These are phyloP conservation scores for Solanum chmielewskii DNA, from an alignment of 257 asterid species.

Conservation along the genomic window DNA sequence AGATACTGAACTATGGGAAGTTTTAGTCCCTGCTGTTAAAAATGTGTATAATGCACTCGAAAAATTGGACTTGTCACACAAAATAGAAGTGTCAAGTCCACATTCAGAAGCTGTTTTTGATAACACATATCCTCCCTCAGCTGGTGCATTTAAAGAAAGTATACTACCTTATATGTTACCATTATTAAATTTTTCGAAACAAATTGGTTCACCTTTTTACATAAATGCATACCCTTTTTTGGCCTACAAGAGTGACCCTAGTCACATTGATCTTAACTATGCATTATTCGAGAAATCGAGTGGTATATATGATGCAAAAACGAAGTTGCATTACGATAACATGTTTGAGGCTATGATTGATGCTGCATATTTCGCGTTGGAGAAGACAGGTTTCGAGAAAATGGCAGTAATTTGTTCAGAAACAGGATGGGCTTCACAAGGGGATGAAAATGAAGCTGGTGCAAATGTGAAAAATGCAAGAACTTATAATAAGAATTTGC, in stretches of 20 bases:
- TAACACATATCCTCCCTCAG: conserved; percentile 58
- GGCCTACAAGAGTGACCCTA: conserved; percentile 58
- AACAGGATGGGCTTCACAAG: conserved; percentile 80
- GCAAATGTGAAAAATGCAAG: conserved; percentile 48
- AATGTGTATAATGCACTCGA: conserved; percentile 62
- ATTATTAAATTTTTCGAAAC: conserved; percentile 47
- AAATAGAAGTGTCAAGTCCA: conserved; percentile 72
- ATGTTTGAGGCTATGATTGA: conserved; percentile 82
- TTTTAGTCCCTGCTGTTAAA: conserved; percentile 54
- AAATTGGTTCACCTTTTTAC: conserved; percentile 64
- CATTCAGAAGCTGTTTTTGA: conserved; percentile 73
- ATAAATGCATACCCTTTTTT: conserved; percentile 76
- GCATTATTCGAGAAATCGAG: conserved; percentile 31
- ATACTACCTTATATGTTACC: conserved; percentile 68
- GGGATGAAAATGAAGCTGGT: conserved; percentile 58
- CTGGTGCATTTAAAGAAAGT: conserved; percentile 64
- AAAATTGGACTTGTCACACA: conserved; percentile 14
- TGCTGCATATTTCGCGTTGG: conserved; percentile 64
- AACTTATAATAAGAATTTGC: conserved; percentile 42
- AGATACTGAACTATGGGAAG: conserved; percentile 54
- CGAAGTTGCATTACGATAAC: conserved; percentile 60
- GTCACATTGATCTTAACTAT: conserved; percentile 49
- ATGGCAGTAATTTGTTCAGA: conserved; percentile 83
- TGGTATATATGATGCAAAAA: conserved; percentile 45
- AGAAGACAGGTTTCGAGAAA: conserved; percentile 37